Evolutionary conservation across 1,284 basidiomycete species (phyloP).

Genomic region (Lignosus rhinocerotis): DNA sequence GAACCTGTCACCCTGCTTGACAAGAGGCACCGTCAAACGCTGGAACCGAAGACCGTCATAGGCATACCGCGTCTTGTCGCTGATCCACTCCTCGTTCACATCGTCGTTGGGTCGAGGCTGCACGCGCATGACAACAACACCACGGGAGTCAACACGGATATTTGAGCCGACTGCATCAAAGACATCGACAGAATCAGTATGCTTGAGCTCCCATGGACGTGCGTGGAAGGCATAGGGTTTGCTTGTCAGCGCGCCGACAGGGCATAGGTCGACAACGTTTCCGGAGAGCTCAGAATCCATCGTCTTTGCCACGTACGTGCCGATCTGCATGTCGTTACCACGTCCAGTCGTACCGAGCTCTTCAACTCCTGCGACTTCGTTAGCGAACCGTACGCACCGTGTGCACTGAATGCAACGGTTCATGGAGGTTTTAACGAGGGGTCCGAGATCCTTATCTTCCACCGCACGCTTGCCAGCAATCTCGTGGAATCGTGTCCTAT

Average conservation of each 20-base stretch:
- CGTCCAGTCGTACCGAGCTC: conserved; percentile 97
- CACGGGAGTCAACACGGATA: conserved; percentile 95
- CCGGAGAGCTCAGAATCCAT: conserved; percentile 98
- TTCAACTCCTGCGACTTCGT: conserved; percentile 98
- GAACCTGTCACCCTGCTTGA: conserved; percentile 93
- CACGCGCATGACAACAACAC: conserved; percentile 96
- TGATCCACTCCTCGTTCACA: conserved; percentile 99
- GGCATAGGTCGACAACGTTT: conserved; percentile 96
- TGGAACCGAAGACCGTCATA: conserved; percentile 97
- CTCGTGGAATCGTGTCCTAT: conserved; percentile 97
- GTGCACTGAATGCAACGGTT: conserved; percentile 99
- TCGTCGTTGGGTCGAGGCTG: conserved; percentile 97
- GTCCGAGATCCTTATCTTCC: conserved; percentile 98
- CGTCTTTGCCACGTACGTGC: conserved; percentile 97
- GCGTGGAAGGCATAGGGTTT: conserved; percentile 98
- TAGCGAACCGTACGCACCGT: conserved; percentile 97
- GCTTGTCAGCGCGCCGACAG: conserved; percentile 96
- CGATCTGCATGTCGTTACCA: conserved; percentile 98
- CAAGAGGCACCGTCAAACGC: conserved; percentile 89
- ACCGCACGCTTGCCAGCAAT: conserved; percentile 97
- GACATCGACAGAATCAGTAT: conserved; percentile 97
- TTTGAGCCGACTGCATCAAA: conserved; percentile 98
- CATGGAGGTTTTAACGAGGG: conserved; percentile 99
- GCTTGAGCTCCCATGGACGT: conserved; percentile 98
- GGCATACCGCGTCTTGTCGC: conserved; percentile 97